Evolutionary conservation across 805 yeast genomes (phyloP).

Genomic region (Candida maesae): DNA sequence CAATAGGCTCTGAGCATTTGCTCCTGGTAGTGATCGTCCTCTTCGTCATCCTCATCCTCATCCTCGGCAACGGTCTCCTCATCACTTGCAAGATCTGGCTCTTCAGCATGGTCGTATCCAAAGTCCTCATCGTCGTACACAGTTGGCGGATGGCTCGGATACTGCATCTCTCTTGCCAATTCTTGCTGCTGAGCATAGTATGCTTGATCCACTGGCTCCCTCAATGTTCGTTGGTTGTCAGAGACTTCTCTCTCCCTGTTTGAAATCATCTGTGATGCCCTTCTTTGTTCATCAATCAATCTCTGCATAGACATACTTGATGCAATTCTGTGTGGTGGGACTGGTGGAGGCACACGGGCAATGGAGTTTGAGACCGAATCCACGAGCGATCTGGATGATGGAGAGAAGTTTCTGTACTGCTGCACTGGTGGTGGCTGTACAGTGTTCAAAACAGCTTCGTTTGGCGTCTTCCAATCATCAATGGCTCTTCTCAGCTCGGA

Average conservation of each 20-base stretch:
- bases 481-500: conserved; percentile 27
- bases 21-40: no score
- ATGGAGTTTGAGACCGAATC: conserved; percentile 2
- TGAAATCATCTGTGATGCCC: not conserved
- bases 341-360: conserved; percentile 19
- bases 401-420: conserved; percentile 5
- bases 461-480: conserved; percentile 16
- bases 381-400: not conserved
- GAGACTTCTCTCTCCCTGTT: not conserved
- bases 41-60: conserved; percentile 10
- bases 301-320: conserved; percentile 17
- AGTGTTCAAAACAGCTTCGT: not conserved
- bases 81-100: conserved; percentile 5
- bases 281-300: conserved; percentile 10
- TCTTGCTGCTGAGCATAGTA: conserved; percentile 1
- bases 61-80: conserved; percentile 6
- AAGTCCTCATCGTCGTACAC: conserved; percentile 11
- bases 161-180: not conserved
- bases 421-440: conserved; percentile 10
- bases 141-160: conserved; percentile 11
- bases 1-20: conserved; percentile 13
- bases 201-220: conserved; percentile 14
- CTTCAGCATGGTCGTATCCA: not conserved
- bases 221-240: not conserved
- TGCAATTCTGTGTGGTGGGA: conserved; percentile 23